Conservation (phyloP, 495 filamentous ascomycete species). For the Tirmania nivea region DNA sequence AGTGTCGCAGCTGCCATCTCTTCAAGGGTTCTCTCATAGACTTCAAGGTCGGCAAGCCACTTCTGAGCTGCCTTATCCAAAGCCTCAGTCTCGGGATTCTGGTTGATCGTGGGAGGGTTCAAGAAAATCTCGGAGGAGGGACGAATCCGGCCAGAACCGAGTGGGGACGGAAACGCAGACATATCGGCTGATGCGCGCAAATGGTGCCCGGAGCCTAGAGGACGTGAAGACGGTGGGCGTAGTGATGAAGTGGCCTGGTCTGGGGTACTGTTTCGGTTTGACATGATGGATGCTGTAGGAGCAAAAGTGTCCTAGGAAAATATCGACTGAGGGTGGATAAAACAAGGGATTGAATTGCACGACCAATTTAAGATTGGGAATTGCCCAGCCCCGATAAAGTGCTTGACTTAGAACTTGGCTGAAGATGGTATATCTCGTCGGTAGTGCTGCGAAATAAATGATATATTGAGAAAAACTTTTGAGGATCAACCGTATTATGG, state of each 20-base stretch:
- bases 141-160: constrained; percentile 62
- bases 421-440: too few relatives aligned
- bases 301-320: too few relatives aligned
- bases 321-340: too few relatives aligned
- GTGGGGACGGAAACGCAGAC: constrained; percentile 59
- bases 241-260: constrained; percentile 68
- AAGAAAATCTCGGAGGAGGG: constrained; percentile 75
- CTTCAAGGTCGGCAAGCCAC: constrained; percentile 97
- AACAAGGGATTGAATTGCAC: too few relatives aligned
- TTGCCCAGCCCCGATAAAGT: too few relatives aligned
- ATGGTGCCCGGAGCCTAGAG: constrained; percentile 58
- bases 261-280: constrained; percentile 90
- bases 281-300: constrained; percentile 1
- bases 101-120: constrained; percentile 18
- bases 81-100: constrained; percentile 45
- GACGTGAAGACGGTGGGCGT: constrained; percentile 70
- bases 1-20: constrained; percentile 97
- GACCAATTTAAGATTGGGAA: too few relatives aligned
- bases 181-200: constrained; percentile 93
- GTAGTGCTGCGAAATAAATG: not conserved
- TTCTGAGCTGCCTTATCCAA: constrained; percentile 88
- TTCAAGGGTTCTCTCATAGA: constrained; percentile 89
- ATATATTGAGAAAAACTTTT: not conserved
- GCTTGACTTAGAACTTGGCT: too few relatives aligned
- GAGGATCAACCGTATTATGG: constrained; percentile 1